Evolutionary conservation across 768 basidiomycete species (phyloP).

Genomic region (Phylloporus arenicola): DNA sequence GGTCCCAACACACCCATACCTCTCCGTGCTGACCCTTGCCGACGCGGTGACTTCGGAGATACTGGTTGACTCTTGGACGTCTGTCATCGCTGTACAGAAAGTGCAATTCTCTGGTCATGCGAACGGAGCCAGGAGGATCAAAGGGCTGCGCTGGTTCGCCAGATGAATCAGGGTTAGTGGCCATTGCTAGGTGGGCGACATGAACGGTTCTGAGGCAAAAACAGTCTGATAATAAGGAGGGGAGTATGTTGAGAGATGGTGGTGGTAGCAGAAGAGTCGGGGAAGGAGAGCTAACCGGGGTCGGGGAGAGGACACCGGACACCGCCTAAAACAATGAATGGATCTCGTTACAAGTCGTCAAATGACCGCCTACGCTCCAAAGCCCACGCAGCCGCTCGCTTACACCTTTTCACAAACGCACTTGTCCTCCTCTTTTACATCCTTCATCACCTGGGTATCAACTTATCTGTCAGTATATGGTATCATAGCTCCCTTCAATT

Average conservation of each 20-base stretch:
- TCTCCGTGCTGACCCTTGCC: slow-evolving; percentile 90
- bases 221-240: slow-evolving; percentile 8
- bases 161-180: slow-evolving; percentile 23
- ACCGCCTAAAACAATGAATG: slow-evolving; percentile 22
- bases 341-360: slow-evolving; percentile 9
- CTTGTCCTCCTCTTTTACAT: slow-evolving; percentile 46
- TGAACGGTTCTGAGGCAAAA: slow-evolving; percentile 15
- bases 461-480: slow-evolving; percentile 18
- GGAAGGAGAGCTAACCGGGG: slow-evolving; percentile 11
- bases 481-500: slow-evolving; percentile 20
- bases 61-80: slow-evolving; percentile 75
- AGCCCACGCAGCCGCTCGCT: slow-evolving; percentile 8
- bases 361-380: slow-evolving; percentile 5
- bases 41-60: slow-evolving; percentile 67
- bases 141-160: slow-evolving; percentile 33
- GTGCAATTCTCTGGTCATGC: slow-evolving; percentile 43
- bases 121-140: slow-evolving; percentile 42
- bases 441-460: slow-evolving; percentile 41
- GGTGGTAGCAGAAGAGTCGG: slow-evolving; percentile 18
- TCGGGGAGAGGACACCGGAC: slow-evolving; percentile 22
- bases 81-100: slow-evolving; percentile 36
- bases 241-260: slow-evolving; percentile 18
- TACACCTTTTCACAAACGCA: slow-evolving; percentile 33
- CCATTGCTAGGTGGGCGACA: slow-evolving; percentile 26
- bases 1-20: slow-evolving; percentile 70